Evolutionary conservation across 371 early-diverging fungal species (phyloP), one percentile per base, ranked within the genome.

Genomic region (Entomophthora muscae): DNA sequence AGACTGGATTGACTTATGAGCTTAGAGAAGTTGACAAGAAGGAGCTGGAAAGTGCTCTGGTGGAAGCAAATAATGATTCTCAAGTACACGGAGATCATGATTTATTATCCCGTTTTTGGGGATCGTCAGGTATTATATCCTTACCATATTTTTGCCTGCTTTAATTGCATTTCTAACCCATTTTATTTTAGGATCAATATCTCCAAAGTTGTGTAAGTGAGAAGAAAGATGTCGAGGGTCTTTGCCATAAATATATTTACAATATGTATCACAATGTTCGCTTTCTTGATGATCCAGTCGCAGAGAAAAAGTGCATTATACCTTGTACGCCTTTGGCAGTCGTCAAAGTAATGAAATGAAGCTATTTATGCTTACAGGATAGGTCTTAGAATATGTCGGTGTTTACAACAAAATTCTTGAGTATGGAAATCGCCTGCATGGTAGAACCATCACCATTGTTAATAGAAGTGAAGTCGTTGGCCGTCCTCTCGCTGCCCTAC

Each of bases 401-500:
- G 90, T 89, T 29, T 97, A 95, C 72, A 92, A 94, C 78, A 70
- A 78, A 32, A 82, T 86, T n/a, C 78, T 95, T 29, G 83, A 85
- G 53, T 85, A 90, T 67, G 98, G 98, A 57, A 88, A 93, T 75
- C 89, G 94, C 61, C 77, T 97, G n/a, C 88, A 94, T 72, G 98
- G 96, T 31, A 82, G 86, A 55, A 87, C 87, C 23, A 88, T 97
- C 65, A 89, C 93, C 22, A 78, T 97, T 59, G 79, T 97, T 63
- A 97, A 97, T 77, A 88, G 98, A 42, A 86, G 86, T 73, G 96
- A 95, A 71, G 91, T 95, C 61, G 98, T 97, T 1, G 98, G 98
- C 28, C 90, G 95, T 57, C 98, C 98, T 29, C 76, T 97, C 57
- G 96, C 98, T n/a, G 94, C 95, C 13, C 78, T 97, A 72, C 77